Conservation (phyloP, 805 yeast species). For the Wickerhamomyces mucosus region DNA sequence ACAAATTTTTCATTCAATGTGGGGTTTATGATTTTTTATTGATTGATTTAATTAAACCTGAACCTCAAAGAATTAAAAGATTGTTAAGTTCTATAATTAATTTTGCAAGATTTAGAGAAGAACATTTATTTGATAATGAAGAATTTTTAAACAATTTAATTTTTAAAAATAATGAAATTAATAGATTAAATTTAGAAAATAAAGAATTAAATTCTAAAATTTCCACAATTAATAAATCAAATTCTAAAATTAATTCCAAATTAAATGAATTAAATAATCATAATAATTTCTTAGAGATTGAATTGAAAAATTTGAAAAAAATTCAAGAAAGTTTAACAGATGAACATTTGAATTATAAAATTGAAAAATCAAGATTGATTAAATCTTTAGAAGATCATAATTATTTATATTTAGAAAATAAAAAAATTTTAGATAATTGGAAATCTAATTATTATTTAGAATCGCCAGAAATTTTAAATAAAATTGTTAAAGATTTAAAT, state of each 20-base stretch:
- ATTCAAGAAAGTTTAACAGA: constrained; percentile 51
- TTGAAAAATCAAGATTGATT: constrained; percentile 48
- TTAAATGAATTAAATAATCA: constrained; percentile 36
- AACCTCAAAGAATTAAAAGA: constrained; percentile 51
- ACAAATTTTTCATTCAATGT: constrained; percentile 55
- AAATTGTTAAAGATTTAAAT: constrained; percentile 44
- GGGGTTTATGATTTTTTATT: constrained; percentile 73
- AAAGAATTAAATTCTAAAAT: constrained; percentile 26
- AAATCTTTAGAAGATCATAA: constrained; percentile 53
- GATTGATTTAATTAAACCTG: constrained; percentile 71
- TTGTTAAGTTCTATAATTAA: constrained; percentile 77
- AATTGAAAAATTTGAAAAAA: constrained; percentile 49
- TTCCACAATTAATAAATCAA: constrained; percentile 24
- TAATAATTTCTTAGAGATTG: constrained; percentile 49
- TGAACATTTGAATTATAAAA: constrained; percentile 57
- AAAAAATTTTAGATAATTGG: constrained; percentile 49
- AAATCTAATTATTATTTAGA: constrained; percentile 51
- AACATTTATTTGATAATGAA: constrained; percentile 61
- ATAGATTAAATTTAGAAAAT: constrained; percentile 33
- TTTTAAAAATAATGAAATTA: constrained; percentile 33
- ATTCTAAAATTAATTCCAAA: constrained; percentile 18
- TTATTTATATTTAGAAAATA: constrained; percentile 45
- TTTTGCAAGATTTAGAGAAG: constrained; percentile 77
- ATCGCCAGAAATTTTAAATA: constrained; percentile 45
- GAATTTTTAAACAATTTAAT: constrained; percentile 42